Conservation (phyloP, 1,139 yeast species). For the Lodderomyces jiufengensis region DNA sequence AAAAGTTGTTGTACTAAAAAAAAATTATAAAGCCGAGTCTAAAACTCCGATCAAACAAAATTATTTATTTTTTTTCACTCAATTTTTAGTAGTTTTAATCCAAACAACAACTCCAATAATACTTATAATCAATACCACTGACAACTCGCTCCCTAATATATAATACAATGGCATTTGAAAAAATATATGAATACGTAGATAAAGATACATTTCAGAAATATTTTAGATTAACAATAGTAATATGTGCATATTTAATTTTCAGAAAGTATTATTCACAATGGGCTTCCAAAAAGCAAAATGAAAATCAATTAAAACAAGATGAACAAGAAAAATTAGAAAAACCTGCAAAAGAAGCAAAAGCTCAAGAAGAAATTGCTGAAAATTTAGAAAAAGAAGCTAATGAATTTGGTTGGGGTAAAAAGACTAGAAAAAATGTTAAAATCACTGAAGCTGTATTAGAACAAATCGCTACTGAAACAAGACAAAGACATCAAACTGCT, state of each 20-base stretch:
- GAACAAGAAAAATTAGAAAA: conserved; percentile 37
- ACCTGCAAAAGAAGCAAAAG: conserved; percentile 32
- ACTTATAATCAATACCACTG: too few species aligned
- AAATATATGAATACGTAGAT: conserved; percentile 35
- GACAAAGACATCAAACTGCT: conserved; percentile 41
- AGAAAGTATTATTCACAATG: conserved; percentile 37
- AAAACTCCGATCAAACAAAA: too few species aligned
- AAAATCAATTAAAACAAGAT: conserved; percentile 49
- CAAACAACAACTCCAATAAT: too few species aligned
- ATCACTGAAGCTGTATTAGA: conserved; percentile 52
- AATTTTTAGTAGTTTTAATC: too few species aligned
- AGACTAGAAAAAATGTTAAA: conserved; percentile 57
- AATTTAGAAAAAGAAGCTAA: conserved; percentile 39
- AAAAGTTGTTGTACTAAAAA: too few species aligned
- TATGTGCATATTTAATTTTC: conserved; percentile 35
- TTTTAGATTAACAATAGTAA: conserved; percentile 33
- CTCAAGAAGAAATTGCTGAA: conserved; percentile 26
- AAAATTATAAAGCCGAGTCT: too few species aligned
- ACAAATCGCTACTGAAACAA: conserved; percentile 37
- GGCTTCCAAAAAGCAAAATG: conserved; percentile 50
- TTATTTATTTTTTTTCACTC: too few species aligned
- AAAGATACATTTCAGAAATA: conserved; percentile 34
- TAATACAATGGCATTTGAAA: conserved; percentile 22
- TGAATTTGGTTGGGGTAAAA: conserved; percentile 76
- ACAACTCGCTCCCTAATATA: background rate